Conservation (phyloP, 1,284 basidiomycete genomes). For the Boletus mariae region DNA sequence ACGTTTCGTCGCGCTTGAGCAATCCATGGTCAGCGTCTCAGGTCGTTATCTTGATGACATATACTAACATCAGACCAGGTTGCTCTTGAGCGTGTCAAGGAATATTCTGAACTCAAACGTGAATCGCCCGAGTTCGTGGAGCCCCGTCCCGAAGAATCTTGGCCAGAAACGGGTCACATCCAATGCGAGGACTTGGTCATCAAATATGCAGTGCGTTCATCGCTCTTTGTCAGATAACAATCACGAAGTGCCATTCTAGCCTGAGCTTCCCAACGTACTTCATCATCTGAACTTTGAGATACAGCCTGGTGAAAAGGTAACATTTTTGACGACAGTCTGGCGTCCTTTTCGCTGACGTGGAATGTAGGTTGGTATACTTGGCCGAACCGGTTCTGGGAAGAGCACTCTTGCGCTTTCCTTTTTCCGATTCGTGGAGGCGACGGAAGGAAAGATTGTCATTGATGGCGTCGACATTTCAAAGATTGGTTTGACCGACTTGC, state of each 20-base stretch:
- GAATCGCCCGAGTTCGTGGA: conserved; percentile 83
- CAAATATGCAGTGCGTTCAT: conserved; percentile 72
- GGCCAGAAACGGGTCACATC: conserved; percentile 79
- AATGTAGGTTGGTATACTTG: conserved; percentile 75
- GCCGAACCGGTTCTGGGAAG: conserved; percentile 87
- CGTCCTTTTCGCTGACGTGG: conserved; percentile 4
- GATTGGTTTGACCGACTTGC: conserved; percentile 85
- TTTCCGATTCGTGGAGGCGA: conserved; percentile 94
- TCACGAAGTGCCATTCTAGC: conserved; percentile 39
- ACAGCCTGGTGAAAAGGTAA: conserved; percentile 70
- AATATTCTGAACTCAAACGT: conserved; percentile 77
- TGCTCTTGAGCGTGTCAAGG: conserved; percentile 87
- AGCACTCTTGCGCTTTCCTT: conserved; percentile 89
- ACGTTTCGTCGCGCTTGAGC: conserved; percentile 82
- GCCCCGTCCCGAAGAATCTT: conserved; percentile 76
- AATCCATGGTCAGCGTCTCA: conserved; percentile 69
- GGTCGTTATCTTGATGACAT: not conserved
- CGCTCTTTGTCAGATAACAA: not conserved
- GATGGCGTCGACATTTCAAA: conserved; percentile 86
- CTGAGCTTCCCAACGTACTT: conserved; percentile 82
- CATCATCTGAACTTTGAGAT: conserved; percentile 81
- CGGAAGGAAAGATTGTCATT: conserved; percentile 76
- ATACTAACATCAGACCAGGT: conserved; percentile 46
- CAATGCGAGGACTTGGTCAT: conserved; percentile 80
- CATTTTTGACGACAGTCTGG: not conserved